These are phyloP conservation scores for Eucalyptus curtisii DNA, from an alignment of 345 rosid species.

Conservation along the genomic window DNA sequence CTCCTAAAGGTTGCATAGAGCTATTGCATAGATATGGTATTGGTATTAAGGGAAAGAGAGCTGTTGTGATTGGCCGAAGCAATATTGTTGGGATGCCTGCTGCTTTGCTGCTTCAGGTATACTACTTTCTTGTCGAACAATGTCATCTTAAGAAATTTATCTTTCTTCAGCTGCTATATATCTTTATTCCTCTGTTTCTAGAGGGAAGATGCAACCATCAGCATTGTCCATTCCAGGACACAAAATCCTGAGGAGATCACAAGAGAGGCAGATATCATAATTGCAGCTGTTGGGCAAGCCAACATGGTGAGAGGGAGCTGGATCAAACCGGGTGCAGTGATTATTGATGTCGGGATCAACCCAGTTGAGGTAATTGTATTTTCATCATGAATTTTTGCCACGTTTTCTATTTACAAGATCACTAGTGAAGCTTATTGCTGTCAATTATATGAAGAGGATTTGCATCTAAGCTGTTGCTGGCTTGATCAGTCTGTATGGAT, in stretches of 20 bases:
- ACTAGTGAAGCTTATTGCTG: background rate
- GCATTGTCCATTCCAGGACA: slow-evolving; percentile 71
- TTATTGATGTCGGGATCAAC: slow-evolving; percentile 83
- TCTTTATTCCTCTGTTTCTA: background rate
- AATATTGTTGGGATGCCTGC: slow-evolving; percentile 96
- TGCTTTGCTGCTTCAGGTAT: slow-evolving; percentile 72
- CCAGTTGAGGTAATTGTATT: slow-evolving; percentile 47
- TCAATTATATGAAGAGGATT: background rate
- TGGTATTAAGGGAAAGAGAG: slow-evolving; percentile 71
- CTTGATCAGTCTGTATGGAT: background rate
- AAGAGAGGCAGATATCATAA: slow-evolving; percentile 70
- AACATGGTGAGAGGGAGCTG: slow-evolving; percentile 79
- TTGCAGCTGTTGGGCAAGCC: slow-evolving; percentile 73
- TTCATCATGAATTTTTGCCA: background rate
- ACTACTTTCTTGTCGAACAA: background rate
- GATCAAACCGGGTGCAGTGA: slow-evolving; percentile 83
- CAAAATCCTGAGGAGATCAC: slow-evolving; percentile 62
- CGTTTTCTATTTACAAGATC: background rate
- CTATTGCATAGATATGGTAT: slow-evolving; percentile 60
- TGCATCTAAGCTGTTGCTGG: background rate
- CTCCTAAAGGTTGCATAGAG: slow-evolving; percentile 93
- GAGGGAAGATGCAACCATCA: slow-evolving; percentile 86
- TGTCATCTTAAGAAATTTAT: background rate
- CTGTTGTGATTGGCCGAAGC: slow-evolving; percentile 83
- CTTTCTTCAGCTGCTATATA: background rate